phyloP scores from a whole-genome alignment of 176 grass and related monocot species.

The Triticum dicoccoides region DNA sequence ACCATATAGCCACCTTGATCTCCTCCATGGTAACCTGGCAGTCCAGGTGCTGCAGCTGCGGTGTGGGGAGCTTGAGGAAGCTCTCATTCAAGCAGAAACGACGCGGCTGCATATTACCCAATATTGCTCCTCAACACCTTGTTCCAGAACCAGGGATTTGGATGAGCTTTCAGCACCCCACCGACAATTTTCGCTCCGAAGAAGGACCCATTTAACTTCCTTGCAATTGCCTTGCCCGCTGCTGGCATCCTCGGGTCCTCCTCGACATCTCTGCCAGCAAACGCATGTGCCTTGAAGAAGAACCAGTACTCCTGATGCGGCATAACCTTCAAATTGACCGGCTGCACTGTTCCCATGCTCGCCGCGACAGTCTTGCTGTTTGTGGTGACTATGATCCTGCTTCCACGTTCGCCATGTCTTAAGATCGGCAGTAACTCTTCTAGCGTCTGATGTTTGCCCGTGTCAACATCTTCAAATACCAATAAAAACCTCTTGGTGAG shows the following conservation, averaged over 20 bases:
- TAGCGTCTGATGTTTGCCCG: background rate
- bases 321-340: background rate
- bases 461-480: conserved; percentile 12
- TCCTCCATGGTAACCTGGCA: too few relatives aligned
- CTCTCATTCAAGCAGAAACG: too few relatives aligned
- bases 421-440: background rate
- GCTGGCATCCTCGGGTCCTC: background rate
- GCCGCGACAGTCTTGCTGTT: background rate
- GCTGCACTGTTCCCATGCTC: background rate
- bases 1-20: too few relatives aligned
- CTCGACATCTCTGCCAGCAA: background rate
- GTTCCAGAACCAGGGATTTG: background rate
- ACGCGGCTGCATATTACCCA: too few relatives aligned
- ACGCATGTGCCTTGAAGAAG: background rate
- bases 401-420: background rate
- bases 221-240: background rate
- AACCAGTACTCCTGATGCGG: background rate
- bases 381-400: conserved; percentile 7
- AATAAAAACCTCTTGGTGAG: background rate
- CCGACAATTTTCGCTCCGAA: background rate
- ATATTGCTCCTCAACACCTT: background rate
- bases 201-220: background rate
- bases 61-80: too few relatives aligned
- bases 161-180: background rate
- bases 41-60: too few relatives aligned